phyloP scores from a whole-genome alignment of 768 basidiomycete genomes.

The Pleurotus giganteus region DNA sequence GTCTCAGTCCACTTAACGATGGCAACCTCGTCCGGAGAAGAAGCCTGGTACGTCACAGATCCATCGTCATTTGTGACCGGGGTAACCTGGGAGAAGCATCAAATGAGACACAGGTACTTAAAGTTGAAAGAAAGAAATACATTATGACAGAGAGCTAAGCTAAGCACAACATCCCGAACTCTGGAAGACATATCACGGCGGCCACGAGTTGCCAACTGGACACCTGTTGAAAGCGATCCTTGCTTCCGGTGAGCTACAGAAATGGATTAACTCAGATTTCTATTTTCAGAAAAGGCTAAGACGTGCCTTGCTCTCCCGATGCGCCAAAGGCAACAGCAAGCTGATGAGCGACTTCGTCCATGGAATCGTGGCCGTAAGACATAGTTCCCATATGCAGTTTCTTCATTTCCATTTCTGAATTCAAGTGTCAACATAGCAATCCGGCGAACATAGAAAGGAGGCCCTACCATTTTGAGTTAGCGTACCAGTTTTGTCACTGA shows the following conservation, averaged over 20 bases:
- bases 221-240: slow-evolving; percentile 68
- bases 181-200: slow-evolving; percentile 93
- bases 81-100: slow-evolving; percentile 68
- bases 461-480: slow-evolving; percentile 90
- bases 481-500: slow-evolving; percentile 98
- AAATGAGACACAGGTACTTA: not conserved
- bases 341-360: slow-evolving; percentile 97
- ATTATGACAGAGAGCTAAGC: slow-evolving; percentile 95
- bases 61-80: slow-evolving; percentile 95
- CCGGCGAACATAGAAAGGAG: not conserved
- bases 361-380: slow-evolving; percentile 95
- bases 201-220: slow-evolving; percentile 81
- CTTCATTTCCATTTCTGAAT: slow-evolving; percentile 96
- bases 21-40: slow-evolving; percentile 98
- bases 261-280: not conserved
- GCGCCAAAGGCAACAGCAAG: slow-evolving; percentile 81
- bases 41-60: slow-evolving; percentile 94
- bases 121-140: slow-evolving; percentile 33
- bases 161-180: slow-evolving; percentile 88
- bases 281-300: not conserved
- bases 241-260: slow-evolving; percentile 40
- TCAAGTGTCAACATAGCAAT: slow-evolving; percentile 1
- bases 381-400: slow-evolving; percentile 99
- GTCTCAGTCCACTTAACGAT: slow-evolving; percentile 98
- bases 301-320: slow-evolving; percentile 52